Evolutionary conservation across 2,329 filamentous ascomycete species (phyloP).

Genomic region (Hypomyces rosellus): DNA sequence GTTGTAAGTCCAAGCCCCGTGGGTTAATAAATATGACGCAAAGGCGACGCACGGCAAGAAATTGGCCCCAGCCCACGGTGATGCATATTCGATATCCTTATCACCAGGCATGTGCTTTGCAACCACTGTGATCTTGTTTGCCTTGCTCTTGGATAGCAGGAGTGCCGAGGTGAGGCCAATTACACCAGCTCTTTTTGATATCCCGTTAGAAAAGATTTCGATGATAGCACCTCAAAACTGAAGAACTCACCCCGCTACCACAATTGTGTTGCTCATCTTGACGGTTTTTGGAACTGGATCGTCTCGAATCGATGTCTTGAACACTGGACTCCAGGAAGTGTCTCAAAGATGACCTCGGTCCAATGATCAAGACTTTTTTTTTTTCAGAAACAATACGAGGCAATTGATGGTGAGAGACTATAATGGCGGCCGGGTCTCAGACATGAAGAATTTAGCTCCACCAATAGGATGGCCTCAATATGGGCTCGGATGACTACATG

Average conservation of each 20-base stretch:
- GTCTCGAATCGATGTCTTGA: no score
- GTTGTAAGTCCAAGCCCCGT: background rate
- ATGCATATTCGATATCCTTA: conserved; percentile 85
- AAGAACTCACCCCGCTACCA: conserved; percentile 13
- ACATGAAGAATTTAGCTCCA: no score
- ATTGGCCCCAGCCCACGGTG: conserved; percentile 83
- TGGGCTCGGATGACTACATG: no score
- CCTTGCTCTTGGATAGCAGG: conserved; percentile 38
- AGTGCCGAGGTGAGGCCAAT: conserved; percentile 46
- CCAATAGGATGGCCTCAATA: no score
- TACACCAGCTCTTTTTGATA: conserved; percentile 37
- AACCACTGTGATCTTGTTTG: conserved; percentile 57
- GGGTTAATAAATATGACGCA: background rate
- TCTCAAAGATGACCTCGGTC: no score
- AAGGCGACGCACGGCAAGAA: conserved; percentile 56
- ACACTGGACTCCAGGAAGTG: no score
- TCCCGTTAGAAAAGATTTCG: background rate
- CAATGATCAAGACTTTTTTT: no score
- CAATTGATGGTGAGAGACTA: no score
- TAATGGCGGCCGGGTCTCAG: no score
- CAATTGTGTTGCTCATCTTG: conserved; percentile 16
- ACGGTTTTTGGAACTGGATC: no score
- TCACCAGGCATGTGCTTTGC: conserved; percentile 92
- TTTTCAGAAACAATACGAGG: no score
- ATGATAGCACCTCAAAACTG: background rate